A percentile compares a stretch with the other conserved stretches of the same genome.
phyloP scores from a whole-genome alignment of 495 filamentous ascomycete species.

The Lasiosphaeria miniovina region DNA sequence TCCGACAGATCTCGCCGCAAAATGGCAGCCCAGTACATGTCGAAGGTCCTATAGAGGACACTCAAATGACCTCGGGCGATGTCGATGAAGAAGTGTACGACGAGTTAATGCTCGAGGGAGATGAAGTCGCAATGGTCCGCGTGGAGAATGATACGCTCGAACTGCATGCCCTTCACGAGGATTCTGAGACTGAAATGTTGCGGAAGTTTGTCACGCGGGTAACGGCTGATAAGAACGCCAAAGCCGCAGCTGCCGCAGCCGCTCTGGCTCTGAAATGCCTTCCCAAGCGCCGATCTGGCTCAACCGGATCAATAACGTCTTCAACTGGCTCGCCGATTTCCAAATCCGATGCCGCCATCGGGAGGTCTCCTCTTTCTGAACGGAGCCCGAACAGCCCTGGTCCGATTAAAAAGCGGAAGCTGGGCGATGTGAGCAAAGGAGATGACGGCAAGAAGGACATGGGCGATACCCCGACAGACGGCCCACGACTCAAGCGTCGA shows the following conservation, averaged over 20 bases:
- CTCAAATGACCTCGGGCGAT: not conserved
- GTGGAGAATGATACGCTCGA: conserved; percentile 26
- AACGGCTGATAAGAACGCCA: conserved; percentile 42
- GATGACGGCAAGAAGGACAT: conserved; percentile 1
- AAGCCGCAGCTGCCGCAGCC: conserved; percentile 32
- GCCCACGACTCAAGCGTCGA: conserved; percentile 27
- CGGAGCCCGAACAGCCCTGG: conserved; percentile 39
- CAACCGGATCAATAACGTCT: conserved; percentile 21
- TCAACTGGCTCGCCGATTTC: conserved; percentile 30
- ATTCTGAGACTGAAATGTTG: conserved; percentile 45
- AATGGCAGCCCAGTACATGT: not conserved
- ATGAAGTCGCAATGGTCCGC: conserved; percentile 3
- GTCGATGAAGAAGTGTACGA: conserved; percentile 13
- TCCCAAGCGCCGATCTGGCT: conserved; percentile 25
- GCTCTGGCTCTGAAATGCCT: conserved; percentile 16
- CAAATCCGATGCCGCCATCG: conserved; percentile 29
- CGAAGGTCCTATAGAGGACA: not conserved
- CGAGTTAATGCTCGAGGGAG: conserved; percentile 20
- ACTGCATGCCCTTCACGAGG: conserved; percentile 27
- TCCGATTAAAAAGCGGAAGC: conserved; percentile 35
- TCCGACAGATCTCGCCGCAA: conserved; percentile 21
- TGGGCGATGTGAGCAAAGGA: conserved; percentile 16
- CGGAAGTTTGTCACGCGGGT: conserved; percentile 45
- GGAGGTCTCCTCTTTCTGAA: conserved; percentile 36
- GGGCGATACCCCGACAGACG: conserved; percentile 11